Percentiles rank a stretch among this genome's conserved stretches.
Evolutionary conservation across 441 rosid species (phyloP).

Genomic region (Adansonia rubrostipa): DNA sequence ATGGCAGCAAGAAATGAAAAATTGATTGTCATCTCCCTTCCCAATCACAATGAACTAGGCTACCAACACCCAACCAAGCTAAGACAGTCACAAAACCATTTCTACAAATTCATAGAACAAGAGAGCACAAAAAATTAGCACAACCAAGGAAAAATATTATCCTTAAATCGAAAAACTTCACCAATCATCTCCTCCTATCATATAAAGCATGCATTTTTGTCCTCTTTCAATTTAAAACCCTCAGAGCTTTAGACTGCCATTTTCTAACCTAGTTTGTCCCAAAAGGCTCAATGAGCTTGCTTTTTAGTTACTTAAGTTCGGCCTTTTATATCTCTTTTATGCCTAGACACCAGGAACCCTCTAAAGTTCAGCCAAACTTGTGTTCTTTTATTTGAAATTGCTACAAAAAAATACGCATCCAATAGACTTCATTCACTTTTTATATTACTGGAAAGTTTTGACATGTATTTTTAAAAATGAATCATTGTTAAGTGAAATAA

Average conservation of each 20-base stretch:
- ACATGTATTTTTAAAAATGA: not conserved
- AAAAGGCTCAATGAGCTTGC: slow-evolving; percentile 3
- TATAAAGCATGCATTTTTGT: slow-evolving; percentile 7
- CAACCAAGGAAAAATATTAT: not conserved
- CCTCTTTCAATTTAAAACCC: slow-evolving; percentile 18
- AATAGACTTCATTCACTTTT: not conserved
- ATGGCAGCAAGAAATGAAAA: not conserved
- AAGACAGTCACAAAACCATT: not conserved
- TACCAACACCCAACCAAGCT: not conserved
- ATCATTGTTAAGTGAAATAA: not conserved
- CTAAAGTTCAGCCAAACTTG: not conserved
- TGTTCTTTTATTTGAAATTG: slow-evolving; percentile 9
- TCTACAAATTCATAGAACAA: not conserved
- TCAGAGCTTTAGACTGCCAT: slow-evolving; percentile 17
- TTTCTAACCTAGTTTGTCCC: not conserved
- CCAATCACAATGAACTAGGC: slow-evolving; percentile 2
- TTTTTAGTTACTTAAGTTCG: not conserved
- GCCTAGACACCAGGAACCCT: not conserved
- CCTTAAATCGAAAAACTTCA: not conserved
- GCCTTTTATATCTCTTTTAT: not conserved
- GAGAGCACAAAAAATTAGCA: slow-evolving; percentile 1
- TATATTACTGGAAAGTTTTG: slow-evolving; percentile 11
- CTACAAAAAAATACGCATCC: not conserved
- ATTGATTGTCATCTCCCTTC: not conserved
- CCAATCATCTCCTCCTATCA: not conserved